Evolutionary conservation across 192 early-diverging fungal genomes (phyloP), one percentile per base, ranked within the genome.

Genomic region (Coemansia asiatica): DNA sequence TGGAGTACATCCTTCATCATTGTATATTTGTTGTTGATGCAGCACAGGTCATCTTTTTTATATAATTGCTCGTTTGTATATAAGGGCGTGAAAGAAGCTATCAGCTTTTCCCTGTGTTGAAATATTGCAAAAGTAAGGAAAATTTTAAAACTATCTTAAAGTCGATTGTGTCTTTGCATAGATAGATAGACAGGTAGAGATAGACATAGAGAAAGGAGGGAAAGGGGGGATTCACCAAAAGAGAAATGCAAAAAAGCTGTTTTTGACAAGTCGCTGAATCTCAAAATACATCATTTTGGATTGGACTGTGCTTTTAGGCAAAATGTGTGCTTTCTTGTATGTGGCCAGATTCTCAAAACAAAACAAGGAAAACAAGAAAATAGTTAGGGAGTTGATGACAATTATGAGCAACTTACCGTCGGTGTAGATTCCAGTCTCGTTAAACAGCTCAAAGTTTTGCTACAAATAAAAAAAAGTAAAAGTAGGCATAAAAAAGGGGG

Each of bases 381-480:
- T 5, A 44, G 51, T 10, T 7, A 27, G 26, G 9, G 51, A 26
- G 25, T 23, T 13, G 48, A n/a, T 28, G 16, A 1, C 51, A 28
- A 2, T 10, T 35, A 36, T 40, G 36, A 26, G 9, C 28, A 25
- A 63, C 81, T 83, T 82, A 85, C 84, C 83, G 50, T 84, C 70
- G 23, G 83, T 85, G 61, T 87, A 89, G 28, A 86, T 69, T 12
- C 86, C 88, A 21, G 84, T 79, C 44, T 85, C 86, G 28, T 78
- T 74, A n/a, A 89, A 66, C 44, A 85, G 62, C 54, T 86, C 87
- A 75, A 88, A 83, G 67, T 83, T 85, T 63, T 88, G 84, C 85
- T 87, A 79, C 67, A 69, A 35, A 15, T 16, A 36, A 51, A 28
- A 27, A n/a, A 53, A 64, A 61, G 40, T 1, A 55, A 12, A 18